Evolutionary conservation across 495 filamentous ascomycete species (phyloP).

Genomic region (Pyrenopolyporus hunteri): DNA sequence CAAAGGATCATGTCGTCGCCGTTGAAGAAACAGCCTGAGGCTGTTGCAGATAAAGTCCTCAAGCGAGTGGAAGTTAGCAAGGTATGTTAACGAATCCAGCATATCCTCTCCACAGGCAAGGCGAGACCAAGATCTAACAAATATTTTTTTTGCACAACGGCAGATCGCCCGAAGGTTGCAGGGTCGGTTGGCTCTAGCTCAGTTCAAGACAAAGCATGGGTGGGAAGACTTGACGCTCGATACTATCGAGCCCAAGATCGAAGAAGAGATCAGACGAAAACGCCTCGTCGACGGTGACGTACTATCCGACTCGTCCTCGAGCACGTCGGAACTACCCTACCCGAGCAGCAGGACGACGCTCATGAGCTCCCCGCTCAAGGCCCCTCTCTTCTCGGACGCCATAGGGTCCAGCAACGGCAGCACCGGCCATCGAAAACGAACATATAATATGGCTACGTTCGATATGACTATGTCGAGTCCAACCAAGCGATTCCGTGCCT

Average conservation of each 20-base stretch:
- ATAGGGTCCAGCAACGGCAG: conserved; percentile 63
- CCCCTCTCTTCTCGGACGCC: conserved; percentile 72
- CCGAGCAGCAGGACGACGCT: conserved; percentile 50
- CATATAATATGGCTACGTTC: conserved; percentile 57
- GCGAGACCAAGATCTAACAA: conserved; percentile 13
- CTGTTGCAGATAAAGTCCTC: conserved; percentile 72
- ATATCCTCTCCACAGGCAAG: neutral
- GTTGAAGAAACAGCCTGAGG: conserved; percentile 65
- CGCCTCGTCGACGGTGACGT: conserved; percentile 67
- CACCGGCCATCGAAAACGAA: conserved; percentile 62
- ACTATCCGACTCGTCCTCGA: conserved; percentile 82
- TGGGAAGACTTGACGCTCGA: conserved; percentile 79
- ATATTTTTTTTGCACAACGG: conserved; percentile 19
- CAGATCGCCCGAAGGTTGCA: conserved; percentile 92
- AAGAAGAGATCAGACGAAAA: conserved; percentile 72
- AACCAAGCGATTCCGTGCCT: conserved; percentile 72
- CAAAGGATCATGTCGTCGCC: conserved; percentile 60
- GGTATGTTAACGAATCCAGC: conserved; percentile 56
- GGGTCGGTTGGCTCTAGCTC: conserved; percentile 90
- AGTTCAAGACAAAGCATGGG: conserved; percentile 94
- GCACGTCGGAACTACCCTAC: conserved; percentile 65
- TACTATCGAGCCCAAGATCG: conserved; percentile 73
- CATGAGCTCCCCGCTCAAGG: conserved; percentile 69
- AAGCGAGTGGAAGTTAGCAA: conserved; percentile 82
- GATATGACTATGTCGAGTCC: conserved; percentile 54